phyloP scores from a whole-genome alignment of 345 rosid genomes.

The Brassica rapa region DNA sequence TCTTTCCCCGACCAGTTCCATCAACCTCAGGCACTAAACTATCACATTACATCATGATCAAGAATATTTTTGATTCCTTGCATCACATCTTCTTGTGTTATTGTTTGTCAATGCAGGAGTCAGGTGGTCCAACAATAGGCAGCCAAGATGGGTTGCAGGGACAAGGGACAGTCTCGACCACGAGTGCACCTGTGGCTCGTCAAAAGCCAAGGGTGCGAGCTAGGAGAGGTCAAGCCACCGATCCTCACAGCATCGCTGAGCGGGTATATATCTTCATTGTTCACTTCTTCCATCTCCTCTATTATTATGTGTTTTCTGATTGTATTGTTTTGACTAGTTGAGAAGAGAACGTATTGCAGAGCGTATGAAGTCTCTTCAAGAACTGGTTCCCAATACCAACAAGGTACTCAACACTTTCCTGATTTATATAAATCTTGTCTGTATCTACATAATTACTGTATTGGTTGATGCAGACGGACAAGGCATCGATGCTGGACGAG shows the following conservation, averaged over 20 bases:
- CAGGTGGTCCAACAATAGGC: conserved; percentile 27
- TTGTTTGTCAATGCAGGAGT: conserved; percentile 40
- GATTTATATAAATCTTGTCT: not conserved
- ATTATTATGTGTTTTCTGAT: conserved; percentile 13
- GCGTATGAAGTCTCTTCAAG: conserved; percentile 97
- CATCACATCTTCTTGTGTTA: not conserved
- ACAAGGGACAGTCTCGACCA: conserved; percentile 60
- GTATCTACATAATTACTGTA: not conserved
- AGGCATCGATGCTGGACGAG: conserved; percentile 99
- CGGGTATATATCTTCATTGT: conserved; percentile 48
- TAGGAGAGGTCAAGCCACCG: conserved; percentile 98
- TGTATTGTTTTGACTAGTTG: conserved; percentile 48
- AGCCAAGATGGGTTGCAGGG: conserved; percentile 48
- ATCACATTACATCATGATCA: not conserved
- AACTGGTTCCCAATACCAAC: conserved; percentile 88
- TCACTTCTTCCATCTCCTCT: not conserved
- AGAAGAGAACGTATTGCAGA: conserved; percentile 98
- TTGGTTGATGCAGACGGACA: conserved; percentile 70
- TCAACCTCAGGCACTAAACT: conserved; percentile 49
- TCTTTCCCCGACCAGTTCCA: conserved; percentile 70
- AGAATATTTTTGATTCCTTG: not conserved
- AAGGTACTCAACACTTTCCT: not conserved
- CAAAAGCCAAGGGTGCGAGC: conserved; percentile 89
- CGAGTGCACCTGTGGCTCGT: conserved; percentile 56
- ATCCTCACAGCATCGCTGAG: conserved; percentile 99